These are phyloP conservation scores for Spathaspora hagerdaliae DNA, from an alignment of 805 yeast genomes.

Conservation along the genomic window DNA sequence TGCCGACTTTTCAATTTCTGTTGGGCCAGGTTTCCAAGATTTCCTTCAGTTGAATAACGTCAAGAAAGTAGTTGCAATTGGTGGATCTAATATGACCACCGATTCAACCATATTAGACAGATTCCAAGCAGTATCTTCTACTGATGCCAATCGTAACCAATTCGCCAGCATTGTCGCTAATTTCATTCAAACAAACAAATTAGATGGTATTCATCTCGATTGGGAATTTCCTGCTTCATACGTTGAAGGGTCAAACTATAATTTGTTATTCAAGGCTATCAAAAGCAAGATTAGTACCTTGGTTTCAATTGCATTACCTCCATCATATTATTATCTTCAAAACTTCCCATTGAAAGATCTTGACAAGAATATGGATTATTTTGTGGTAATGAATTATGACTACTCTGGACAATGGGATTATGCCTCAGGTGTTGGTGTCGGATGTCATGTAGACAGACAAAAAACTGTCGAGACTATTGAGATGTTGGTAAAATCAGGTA, in stretches of 20 bases:
- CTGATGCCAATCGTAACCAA: slow-evolving; percentile 5
- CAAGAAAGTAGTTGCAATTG: slow-evolving; percentile 14
- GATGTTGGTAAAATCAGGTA: slow-evolving; percentile 16
- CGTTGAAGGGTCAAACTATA: slow-evolving; percentile 12
- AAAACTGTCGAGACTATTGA: slow-evolving; percentile 7
- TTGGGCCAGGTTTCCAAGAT: background rate
- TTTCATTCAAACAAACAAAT: slow-evolving; percentile 9
- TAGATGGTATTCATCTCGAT: slow-evolving; percentile 18
- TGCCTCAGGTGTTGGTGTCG: slow-evolving; percentile 1
- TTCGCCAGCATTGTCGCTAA: slow-evolving; percentile 12
- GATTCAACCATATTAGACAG: slow-evolving; percentile 8
- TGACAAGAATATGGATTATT: slow-evolving; percentile 13
- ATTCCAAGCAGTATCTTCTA: slow-evolving; percentile 10
- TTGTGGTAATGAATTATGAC: slow-evolving; percentile 17
- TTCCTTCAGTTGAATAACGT: slow-evolving; percentile 7
- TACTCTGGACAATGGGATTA: slow-evolving; percentile 12
- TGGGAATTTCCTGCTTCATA: slow-evolving; percentile 17
- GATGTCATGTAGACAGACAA: slow-evolving; percentile 14
- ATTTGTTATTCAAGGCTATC: slow-evolving; percentile 10
- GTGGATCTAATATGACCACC: slow-evolving; percentile 16
- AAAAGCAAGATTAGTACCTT: slow-evolving; percentile 8
- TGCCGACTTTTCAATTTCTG: slow-evolving; percentile 10
- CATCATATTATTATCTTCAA: slow-evolving; percentile 13
- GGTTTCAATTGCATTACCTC: slow-evolving; percentile 16
- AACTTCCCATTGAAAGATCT: slow-evolving; percentile 13